These are phyloP conservation scores for Globisporangium iwayamae DNA, from an alignment of 352 stramenopile genomes.

Conservation along the genomic window DNA sequence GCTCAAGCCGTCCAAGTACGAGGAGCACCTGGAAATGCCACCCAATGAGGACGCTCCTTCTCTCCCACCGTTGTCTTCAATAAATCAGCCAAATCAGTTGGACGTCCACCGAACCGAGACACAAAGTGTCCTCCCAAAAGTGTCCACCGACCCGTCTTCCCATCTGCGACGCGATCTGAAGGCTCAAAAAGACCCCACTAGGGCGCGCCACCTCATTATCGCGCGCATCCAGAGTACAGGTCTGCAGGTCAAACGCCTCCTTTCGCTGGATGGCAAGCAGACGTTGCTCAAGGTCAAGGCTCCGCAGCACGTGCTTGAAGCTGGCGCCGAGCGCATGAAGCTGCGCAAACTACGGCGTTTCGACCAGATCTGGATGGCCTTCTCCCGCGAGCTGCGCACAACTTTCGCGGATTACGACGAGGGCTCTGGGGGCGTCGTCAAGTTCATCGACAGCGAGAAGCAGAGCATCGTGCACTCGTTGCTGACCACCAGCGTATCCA, in stretches of 20 bases:
- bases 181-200: constrained; percentile 12
- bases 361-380: constrained; percentile 81
- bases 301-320: constrained; percentile 57
- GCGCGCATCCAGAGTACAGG: constrained; percentile 53
- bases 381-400: constrained; percentile 56
- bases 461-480: constrained; percentile 74
- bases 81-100: neutral
- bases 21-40: constrained; percentile 48
- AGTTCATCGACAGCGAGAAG: constrained; percentile 81
- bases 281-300: constrained; percentile 77
- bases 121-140: neutral
- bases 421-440: constrained; percentile 34
- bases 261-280: constrained; percentile 72
- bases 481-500: constrained; percentile 36
- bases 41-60: neutral
- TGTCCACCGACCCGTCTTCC: neutral
- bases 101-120: neutral
- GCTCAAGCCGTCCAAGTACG: constrained; percentile 66
- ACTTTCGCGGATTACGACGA: constrained; percentile 70
- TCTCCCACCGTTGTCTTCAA: neutral
- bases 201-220: constrained; percentile 40
- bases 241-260: constrained; percentile 65
- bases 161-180: constrained; percentile 6
- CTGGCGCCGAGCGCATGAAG: constrained; percentile 58
- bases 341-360: constrained; percentile 64